Base-by-base conservation (phyloP, 2,329 filamentous ascomycete species). In the Westerdykella sp. region DNA sequence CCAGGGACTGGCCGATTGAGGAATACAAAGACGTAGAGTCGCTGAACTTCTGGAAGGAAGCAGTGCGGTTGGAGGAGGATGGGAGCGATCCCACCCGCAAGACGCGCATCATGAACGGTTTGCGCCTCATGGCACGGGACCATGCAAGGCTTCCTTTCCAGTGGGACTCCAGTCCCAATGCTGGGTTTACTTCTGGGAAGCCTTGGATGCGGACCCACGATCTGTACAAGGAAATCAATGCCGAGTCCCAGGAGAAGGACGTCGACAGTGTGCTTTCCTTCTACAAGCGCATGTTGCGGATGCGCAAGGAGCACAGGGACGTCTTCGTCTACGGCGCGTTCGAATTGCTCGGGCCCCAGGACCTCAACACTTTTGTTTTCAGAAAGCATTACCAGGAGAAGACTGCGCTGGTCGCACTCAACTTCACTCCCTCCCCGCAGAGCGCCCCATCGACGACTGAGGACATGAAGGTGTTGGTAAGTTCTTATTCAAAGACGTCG, bases 171-270 rank as follows among this genome's bases (percentile, higher is more conserved):
- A 69, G 66, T 1, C 56, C 67, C 0, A 75, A 87, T 46, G 83
- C 72, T 0, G 84, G 85, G 10, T 89, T 88, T 67, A 81, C 81
- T 0, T 66, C 66, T 1, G 67, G 65, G 4, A 72, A 71, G 42
- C 81, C 84, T 2, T 89, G 85, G 85, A 87, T 88, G 77, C 74
- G 76, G 12, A 76, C 81, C 32, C 81, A 86, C 57, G 77, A 82
- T 43, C 76, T 80, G 57, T 82, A 80, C 59, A 59, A 59, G 2
- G 62, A 69, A n/a, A 56, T 65, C 34, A 89, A 89, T 56, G 83
- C 79, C 22, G 74, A 72, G 2, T 54, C 68, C 0, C 79, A 85
- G 59, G 58, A 71, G 3, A 56, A 55, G 2, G 69, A 78, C 46
- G 57, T 58, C 1, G 56, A 69, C 13, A 81, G 76, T 6, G 73